Conservation (phyloP, 352 stramenopile species). For the Globisporangium okanoganense region DNA sequence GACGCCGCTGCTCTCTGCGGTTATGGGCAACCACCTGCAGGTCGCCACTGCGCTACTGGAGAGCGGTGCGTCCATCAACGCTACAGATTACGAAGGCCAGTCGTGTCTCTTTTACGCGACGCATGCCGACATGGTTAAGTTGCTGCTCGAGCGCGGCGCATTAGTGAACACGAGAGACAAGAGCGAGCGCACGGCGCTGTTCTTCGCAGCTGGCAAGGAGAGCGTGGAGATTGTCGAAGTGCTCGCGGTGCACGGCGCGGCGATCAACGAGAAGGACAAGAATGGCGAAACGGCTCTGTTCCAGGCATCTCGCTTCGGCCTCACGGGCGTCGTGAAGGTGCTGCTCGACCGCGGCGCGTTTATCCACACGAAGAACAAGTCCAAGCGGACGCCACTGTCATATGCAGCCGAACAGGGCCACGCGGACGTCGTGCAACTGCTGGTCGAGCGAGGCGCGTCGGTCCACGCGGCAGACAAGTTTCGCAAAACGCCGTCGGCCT, state of each 20-base stretch:
- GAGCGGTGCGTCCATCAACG: slow-evolving; percentile 4
- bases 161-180: not conserved
- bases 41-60: slow-evolving; percentile 7
- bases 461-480: slow-evolving; percentile 13
- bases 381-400: slow-evolving; percentile 10
- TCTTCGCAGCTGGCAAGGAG: slow-evolving; percentile 9
- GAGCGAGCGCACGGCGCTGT: slow-evolving; percentile 13
- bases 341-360: slow-evolving; percentile 13
- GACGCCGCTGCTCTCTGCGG: slow-evolving; percentile 11
- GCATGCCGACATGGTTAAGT: not conserved
- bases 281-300: slow-evolving; percentile 14
- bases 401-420: slow-evolving; percentile 13
- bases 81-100: slow-evolving; percentile 9
- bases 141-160: slow-evolving; percentile 9
- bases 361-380: slow-evolving; percentile 11
- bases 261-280: slow-evolving; percentile 14
- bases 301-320: slow-evolving; percentile 13
- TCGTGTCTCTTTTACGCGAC: slow-evolving; percentile 16
- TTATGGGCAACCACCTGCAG: slow-evolving; percentile 12
- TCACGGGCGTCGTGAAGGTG: not conserved
- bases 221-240: slow-evolving; percentile 8
- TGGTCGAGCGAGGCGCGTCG: slow-evolving; percentile 12
- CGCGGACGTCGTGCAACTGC: slow-evolving; percentile 8
- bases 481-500: slow-evolving; percentile 8
- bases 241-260: slow-evolving; percentile 1